Percentiles rank a stretch among this genome's conserved stretches.
These are phyloP conservation scores for Bryopsis sp. DNA, from an alignment of 139 green algal species.

Conservation along the genomic window DNA sequence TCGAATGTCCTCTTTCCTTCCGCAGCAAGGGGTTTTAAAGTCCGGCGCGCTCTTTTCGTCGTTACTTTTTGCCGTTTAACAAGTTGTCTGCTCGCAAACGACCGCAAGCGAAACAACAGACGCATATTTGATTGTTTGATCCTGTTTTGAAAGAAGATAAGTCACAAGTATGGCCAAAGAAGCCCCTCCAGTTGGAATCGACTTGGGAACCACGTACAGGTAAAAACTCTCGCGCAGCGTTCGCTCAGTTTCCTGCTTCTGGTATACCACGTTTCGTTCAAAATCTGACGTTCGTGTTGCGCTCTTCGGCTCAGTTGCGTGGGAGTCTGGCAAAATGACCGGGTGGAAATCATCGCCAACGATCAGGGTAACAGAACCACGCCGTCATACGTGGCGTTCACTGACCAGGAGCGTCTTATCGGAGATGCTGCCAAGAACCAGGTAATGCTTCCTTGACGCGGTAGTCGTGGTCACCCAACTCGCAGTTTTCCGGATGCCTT, in stretches of 20 bases:
- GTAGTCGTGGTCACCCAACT: not conserved
- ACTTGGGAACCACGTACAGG: conserved; percentile 79
- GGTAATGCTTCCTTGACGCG: conserved; percentile 33
- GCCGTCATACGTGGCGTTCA: conserved; percentile 94
- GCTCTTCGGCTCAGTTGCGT: conserved; percentile 49
- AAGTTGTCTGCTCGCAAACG: too few species aligned
- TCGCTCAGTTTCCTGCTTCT: not conserved
- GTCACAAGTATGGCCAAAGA: conserved; percentile 27
- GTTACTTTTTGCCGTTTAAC: too few species aligned
- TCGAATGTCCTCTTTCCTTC: too few species aligned
- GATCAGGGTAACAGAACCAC: conserved; percentile 91
- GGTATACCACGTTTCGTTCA: not conserved
- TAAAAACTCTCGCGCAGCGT: conserved; percentile 7
- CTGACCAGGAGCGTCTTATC: conserved; percentile 93
- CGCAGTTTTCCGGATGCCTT: not conserved
- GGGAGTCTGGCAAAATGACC: conserved; percentile 88
- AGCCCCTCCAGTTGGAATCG: conserved; percentile 56
- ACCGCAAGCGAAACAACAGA: too few species aligned
- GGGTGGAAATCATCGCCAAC: conserved; percentile 91
- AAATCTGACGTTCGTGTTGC: not conserved
- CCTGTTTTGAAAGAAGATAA: too few species aligned
- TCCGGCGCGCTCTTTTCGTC: too few species aligned
- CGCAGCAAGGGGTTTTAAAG: too few species aligned
- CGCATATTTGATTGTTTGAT: too few species aligned
- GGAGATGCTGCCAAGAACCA: conserved; percentile 96